Conservation (phyloP, 1,284 basidiomycete species). For the Apiotrichum veenhuisii region DNA sequence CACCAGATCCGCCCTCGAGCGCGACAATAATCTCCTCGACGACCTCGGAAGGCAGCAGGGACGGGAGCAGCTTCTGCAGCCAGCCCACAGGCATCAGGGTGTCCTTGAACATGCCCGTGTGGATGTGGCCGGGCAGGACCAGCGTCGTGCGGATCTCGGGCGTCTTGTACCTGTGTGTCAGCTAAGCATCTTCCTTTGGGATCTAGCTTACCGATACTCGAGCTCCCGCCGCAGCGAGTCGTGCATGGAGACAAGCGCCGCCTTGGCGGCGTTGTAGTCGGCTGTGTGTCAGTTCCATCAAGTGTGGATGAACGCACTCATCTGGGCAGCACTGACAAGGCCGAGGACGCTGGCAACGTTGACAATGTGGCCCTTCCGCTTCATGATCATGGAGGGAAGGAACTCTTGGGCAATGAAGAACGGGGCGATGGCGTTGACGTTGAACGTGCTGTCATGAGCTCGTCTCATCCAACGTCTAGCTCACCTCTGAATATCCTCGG, state of each 20-base stretch:
- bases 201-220: constrained; percentile 58
- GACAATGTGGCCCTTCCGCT: constrained; percentile 78
- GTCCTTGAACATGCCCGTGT: constrained; percentile 68
- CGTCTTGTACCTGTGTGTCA: constrained; percentile 59
- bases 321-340: constrained; percentile 67
- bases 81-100: constrained; percentile 57
- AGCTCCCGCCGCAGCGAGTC: constrained; percentile 79
- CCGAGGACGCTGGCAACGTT: constrained; percentile 78
- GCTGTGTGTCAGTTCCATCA: constrained; percentile 52
- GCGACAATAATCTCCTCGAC: constrained; percentile 75
- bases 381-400: constrained; percentile 80
- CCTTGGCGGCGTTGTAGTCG: constrained; percentile 86
- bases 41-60: constrained; percentile 65
- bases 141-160: constrained; percentile 75
- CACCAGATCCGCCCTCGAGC: constrained; percentile 58
- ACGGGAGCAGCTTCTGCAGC: constrained; percentile 70
- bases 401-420: constrained; percentile 90
- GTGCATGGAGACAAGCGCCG: constrained; percentile 69
- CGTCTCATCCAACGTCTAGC: constrained; percentile 36
- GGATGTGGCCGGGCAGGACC: constrained; percentile 68
- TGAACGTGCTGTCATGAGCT: constrained; percentile 67
- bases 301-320: constrained; percentile 58
- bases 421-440: constrained; percentile 80
- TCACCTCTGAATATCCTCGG: constrained; percentile 75
- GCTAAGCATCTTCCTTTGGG: constrained; percentile 1